Conservation (phyloP, 768 basidiomycete species). For the Kwoniella europaea region DNA sequence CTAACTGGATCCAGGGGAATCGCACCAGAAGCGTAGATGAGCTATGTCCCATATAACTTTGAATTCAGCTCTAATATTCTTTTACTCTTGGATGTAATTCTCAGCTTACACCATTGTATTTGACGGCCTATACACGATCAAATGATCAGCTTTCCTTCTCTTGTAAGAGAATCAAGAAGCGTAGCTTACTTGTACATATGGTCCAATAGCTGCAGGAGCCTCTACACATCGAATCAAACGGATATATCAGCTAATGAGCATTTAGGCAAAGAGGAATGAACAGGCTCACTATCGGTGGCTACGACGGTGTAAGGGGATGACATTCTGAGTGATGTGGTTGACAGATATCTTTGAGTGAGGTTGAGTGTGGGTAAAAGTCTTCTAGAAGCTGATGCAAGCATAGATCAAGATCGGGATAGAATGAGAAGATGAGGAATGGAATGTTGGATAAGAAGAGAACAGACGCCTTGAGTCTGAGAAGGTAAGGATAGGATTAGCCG, state of each 20-base stretch:
- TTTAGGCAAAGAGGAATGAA: background rate
- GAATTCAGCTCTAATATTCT: background rate
- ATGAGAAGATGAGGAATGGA: background rate
- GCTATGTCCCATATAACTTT: constrained; percentile 22
- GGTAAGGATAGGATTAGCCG: no score
- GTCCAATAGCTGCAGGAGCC: constrained; percentile 61
- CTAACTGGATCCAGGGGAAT: constrained; percentile 79
- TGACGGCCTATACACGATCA: constrained; percentile 67
- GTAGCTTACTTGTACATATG: constrained; percentile 64
- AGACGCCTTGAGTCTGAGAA: no score
- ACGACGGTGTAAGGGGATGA: constrained; percentile 56
- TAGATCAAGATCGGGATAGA: background rate
- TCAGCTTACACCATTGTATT: constrained; percentile 66
- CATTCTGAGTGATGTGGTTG: constrained; percentile 31
- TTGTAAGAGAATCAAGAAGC: background rate
- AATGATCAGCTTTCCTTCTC: constrained; percentile 8
- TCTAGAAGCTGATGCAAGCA: constrained; percentile 10
- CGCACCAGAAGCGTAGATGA: constrained; percentile 88
- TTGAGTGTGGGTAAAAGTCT: background rate
- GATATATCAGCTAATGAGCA: background rate
- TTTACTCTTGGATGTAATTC: background rate
- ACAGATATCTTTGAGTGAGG: constrained; percentile 2
- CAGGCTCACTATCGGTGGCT: constrained; percentile 52
- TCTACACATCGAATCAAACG: constrained; percentile 31
- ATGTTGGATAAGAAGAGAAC: background rate